phyloP scores from a whole-genome alignment of 2,329 filamentous ascomycete species.

The Fusarium nelsonii region DNA sequence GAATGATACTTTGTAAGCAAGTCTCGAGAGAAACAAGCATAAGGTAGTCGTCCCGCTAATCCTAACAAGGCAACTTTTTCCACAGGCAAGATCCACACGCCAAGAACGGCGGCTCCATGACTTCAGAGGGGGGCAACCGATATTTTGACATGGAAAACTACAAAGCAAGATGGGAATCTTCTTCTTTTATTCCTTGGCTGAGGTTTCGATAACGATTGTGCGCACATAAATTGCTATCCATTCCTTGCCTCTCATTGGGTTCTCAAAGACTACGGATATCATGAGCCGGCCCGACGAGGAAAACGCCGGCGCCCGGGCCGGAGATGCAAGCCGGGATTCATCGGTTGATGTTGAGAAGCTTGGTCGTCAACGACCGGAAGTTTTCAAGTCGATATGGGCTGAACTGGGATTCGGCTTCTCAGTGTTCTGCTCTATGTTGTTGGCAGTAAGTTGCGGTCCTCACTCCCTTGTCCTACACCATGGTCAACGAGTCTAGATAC shows the following conservation, averaged over 20 bases:
- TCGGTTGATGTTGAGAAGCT: slow-evolving; percentile 43
- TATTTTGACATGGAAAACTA: slow-evolving; percentile 17
- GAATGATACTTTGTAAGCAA: slow-evolving; percentile 30
- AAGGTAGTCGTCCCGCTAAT: slow-evolving; percentile 6
- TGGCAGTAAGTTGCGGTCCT: slow-evolving; percentile 36
- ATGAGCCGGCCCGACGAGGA: slow-evolving; percentile 39
- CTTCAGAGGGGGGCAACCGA: slow-evolving; percentile 18
- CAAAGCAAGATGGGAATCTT: slow-evolving; percentile 22
- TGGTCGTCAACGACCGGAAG: slow-evolving; percentile 44
- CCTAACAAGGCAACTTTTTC: slow-evolving; percentile 27
- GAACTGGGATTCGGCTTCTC: slow-evolving; percentile 44
- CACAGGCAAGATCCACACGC: slow-evolving; percentile 17
- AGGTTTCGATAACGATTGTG: not conserved
- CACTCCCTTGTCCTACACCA: not conserved
- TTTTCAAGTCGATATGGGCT: slow-evolving; percentile 43
- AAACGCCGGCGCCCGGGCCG: slow-evolving; percentile 9
- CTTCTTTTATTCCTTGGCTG: not conserved
- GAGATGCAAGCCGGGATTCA: slow-evolving; percentile 11
- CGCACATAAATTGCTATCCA: not conserved
- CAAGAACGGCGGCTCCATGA: slow-evolving; percentile 16
- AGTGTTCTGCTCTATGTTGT: slow-evolving; percentile 44
- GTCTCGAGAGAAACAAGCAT: not conserved
- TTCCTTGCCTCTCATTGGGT: not conserved
- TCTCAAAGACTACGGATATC: not conserved
- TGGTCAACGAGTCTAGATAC: not conserved